phyloP scores from a whole-genome alignment of 1,284 basidiomycete species.

The Ceratobasidium sp. region DNA sequence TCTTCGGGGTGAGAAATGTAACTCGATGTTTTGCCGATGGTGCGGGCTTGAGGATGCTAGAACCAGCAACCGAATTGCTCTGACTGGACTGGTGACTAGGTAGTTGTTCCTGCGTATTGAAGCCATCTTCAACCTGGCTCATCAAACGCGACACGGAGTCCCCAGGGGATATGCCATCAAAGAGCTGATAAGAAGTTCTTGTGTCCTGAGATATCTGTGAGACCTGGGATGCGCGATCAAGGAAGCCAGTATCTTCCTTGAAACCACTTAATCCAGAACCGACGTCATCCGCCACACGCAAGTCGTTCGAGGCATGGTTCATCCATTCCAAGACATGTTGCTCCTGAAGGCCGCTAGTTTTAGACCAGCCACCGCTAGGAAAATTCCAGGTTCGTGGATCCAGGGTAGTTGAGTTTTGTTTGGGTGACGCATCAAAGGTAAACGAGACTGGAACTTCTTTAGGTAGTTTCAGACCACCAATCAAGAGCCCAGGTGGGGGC shows the following conservation, averaged over 20 bases:
- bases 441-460: constrained; percentile 40
- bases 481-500: constrained; percentile 61
- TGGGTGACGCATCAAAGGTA: constrained; percentile 5
- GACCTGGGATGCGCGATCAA: not conserved
- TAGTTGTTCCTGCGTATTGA: not conserved
- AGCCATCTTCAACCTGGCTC: constrained; percentile 23
- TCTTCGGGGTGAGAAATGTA: constrained; percentile 21
- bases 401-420: not conserved
- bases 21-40: constrained; percentile 30
- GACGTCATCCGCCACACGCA: not conserved
- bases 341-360: not conserved
- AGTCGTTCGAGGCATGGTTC: not conserved
- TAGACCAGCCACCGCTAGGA: not conserved
- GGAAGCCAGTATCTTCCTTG: not conserved
- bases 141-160: constrained; percentile 25
- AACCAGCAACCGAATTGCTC: not conserved
- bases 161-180: not conserved
- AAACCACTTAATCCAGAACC: not conserved
- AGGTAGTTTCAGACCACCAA: constrained; percentile 25
- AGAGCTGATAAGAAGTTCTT: not conserved
- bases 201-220: not conserved
- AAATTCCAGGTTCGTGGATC: constrained; percentile 4
- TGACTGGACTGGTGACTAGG: not conserved
- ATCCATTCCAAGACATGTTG: constrained; percentile 27
- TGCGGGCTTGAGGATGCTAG: not conserved